These are phyloP conservation scores for Hyaloscypha bicolor DNA, from an alignment of 495 filamentous ascomycete genomes.

Conservation along the genomic window DNA sequence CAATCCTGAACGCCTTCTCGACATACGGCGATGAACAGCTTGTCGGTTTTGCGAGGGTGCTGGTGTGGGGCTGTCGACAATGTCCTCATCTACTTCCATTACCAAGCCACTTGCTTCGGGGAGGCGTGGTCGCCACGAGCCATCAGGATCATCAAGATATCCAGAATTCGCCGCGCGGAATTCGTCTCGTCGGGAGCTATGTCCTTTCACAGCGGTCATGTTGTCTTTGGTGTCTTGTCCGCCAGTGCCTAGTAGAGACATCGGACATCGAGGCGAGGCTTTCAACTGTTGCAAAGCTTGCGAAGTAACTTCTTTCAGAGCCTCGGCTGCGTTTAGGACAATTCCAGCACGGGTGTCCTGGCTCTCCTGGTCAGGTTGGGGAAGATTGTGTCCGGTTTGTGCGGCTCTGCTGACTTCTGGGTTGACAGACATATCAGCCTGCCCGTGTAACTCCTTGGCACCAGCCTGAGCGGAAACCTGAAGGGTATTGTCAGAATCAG, in stretches of 20 bases:
- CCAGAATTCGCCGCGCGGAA: background rate
- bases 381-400: background rate
- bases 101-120: slow-evolving; percentile 1
- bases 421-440: background rate
- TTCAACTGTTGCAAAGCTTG: background rate
- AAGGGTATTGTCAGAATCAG: background rate
- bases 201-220: background rate
- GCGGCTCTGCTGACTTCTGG: background rate
- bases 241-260: background rate
- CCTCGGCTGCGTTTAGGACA: background rate
- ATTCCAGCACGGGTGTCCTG: background rate
- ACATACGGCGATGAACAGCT: background rate
- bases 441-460: background rate
- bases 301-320: background rate
- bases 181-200: background rate
- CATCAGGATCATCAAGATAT: background rate
- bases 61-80: slow-evolving; percentile 10
- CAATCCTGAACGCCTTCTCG: background rate
- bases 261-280: no score
- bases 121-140: slow-evolving; percentile 5
- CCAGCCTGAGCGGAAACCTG: background rate
- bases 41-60: background rate
- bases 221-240: background rate
- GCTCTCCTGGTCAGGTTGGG: background rate
- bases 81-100: slow-evolving; percentile 19